Evolutionary conservation across 129 eudicot species (phyloP), one percentile per base, ranked within the genome.

Genomic region (Flaveria linearis): DNA sequence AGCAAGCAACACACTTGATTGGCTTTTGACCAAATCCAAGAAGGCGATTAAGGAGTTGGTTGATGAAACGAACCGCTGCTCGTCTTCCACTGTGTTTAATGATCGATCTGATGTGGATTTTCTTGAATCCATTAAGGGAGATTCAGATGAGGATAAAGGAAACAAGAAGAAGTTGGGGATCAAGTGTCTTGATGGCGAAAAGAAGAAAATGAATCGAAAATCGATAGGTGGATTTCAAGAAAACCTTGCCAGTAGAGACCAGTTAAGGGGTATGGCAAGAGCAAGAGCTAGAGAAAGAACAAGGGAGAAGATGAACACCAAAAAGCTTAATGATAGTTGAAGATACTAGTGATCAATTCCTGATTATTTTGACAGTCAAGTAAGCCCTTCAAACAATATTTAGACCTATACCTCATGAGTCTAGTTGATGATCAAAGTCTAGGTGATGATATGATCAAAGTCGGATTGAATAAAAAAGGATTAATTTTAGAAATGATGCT

Each of bases 1-100:
- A 71, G 92, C 96, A 5, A 92, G 98, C 76, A 81, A 86, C 70
- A 92, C 98, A 77, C 91, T 90, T 1, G 98, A 85, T 70, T 92
- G 96, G 98, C 84, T 92, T 9, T 80, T 92, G 9, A 70, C 78
- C 0, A 86, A 90, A 52, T 87, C 96, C 2, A 85, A 74, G 75
- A 36, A 72, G 0, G 90, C 91, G 9, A 92, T 89, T 58, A 73
- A 87, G 39, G 91, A 92, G 46, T 79, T 89, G 5, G 74, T 78
- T 1, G 78, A 79, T n/a, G 80, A 79, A 71, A 55, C 61, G 14
- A 83, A 76, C 10, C 51, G 41, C 23, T 25, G 30, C 13, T 4
- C 84, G 1, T 78, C 76, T 70, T 42, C 76, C 23, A 45, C 56
- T 14, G 22, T 49, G 11, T 9, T 45, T 9, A 22, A 30, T 45